Percentiles rank a stretch among this genome's conserved stretches.
These are phyloP conservation scores for Ascochyta clinopodiicola DNA, from an alignment of 2,329 filamentous ascomycete species.

Conservation along the genomic window DNA sequence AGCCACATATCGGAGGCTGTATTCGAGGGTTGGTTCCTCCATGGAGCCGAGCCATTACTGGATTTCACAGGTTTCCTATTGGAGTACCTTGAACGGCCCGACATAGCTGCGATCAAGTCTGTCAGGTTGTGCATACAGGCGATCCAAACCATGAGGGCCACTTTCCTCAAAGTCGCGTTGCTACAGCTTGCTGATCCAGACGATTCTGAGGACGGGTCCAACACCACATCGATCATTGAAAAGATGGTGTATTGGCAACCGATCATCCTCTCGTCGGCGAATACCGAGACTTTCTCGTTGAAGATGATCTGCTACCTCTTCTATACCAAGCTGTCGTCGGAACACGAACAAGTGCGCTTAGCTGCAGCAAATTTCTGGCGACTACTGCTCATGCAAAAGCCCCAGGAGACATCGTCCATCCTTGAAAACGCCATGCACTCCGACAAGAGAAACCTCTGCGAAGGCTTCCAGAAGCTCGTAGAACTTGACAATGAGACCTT, in stretches of 20 bases:
- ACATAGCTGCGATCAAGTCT: conserved; percentile 80
- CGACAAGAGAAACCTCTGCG: conserved; percentile 74
- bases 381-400: conserved; percentile 93
- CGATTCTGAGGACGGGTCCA: conserved; percentile 65
- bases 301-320: conserved; percentile 90
- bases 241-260: conserved; percentile 97
- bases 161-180: conserved; percentile 79
- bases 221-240: conserved; percentile 75
- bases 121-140: conserved; percentile 91
- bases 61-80: conserved; percentile 86
- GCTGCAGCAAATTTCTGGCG: conserved; percentile 86
- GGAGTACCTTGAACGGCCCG: conserved; percentile 86
- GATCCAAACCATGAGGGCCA: conserved; percentile 75
- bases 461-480: conserved; percentile 82
- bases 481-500: conserved; percentile 91
- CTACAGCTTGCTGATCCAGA: conserved; percentile 85
- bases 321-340: conserved; percentile 84
- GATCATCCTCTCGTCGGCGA: conserved; percentile 79
- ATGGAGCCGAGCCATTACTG: conserved; percentile 80
- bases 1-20: conserved; percentile 86
- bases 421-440: conserved; percentile 73
- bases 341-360: conserved; percentile 69
- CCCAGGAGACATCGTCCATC: conserved; percentile 76
- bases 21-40: conserved; percentile 95
- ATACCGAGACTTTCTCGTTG: conserved; percentile 80